Percentiles rank a stretch among this genome's conserved stretches.
phyloP scores from a whole-genome alignment of 805 yeast genomes.

The Priceomyces medius region DNA sequence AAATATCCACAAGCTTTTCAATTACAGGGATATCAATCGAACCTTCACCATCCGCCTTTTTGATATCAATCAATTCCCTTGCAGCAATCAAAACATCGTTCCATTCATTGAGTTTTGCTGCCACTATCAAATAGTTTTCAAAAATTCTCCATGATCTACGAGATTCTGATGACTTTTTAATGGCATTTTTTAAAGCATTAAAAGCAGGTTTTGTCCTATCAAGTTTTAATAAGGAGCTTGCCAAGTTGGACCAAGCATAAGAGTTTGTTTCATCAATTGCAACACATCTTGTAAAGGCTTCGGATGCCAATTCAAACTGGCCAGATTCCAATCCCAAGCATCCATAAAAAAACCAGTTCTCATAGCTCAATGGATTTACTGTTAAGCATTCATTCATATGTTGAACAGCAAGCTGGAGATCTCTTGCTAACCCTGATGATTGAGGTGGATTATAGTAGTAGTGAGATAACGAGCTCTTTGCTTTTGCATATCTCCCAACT shows the following conservation, averaged over 20 bases:
- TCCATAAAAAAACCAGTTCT: slow-evolving; percentile 91
- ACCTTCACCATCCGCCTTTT: slow-evolving; percentile 58
- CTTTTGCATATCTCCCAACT: slow-evolving; percentile 75
- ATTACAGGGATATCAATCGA: slow-evolving; percentile 74
- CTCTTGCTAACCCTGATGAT: slow-evolving; percentile 48
- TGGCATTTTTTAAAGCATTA: slow-evolving; percentile 79
- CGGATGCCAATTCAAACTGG: slow-evolving; percentile 76
- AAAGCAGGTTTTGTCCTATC: slow-evolving; percentile 76
- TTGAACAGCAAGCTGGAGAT: slow-evolving; percentile 53
- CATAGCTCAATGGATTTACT: slow-evolving; percentile 69
- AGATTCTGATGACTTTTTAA: slow-evolving; percentile 60
- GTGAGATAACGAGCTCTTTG: slow-evolving; percentile 79
- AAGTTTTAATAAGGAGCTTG: slow-evolving; percentile 67
- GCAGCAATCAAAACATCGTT: slow-evolving; percentile 78
- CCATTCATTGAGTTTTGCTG: slow-evolving; percentile 84
- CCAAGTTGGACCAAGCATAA: slow-evolving; percentile 88
- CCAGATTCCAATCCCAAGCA: slow-evolving; percentile 77
- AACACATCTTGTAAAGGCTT: slow-evolving; percentile 90
- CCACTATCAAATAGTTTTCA: slow-evolving; percentile 83
- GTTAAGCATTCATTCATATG: slow-evolving; percentile 75
- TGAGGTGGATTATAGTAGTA: slow-evolving; percentile 68
- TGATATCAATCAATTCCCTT: slow-evolving; percentile 57
- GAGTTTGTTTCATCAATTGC: slow-evolving; percentile 78
- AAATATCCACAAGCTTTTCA: slow-evolving; percentile 66
- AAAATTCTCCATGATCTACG: slow-evolving; percentile 84